Evolutionary conservation across 176 grass and related monocot genomes (phyloP).

Genomic region (Eragrostis nindensis): DNA sequence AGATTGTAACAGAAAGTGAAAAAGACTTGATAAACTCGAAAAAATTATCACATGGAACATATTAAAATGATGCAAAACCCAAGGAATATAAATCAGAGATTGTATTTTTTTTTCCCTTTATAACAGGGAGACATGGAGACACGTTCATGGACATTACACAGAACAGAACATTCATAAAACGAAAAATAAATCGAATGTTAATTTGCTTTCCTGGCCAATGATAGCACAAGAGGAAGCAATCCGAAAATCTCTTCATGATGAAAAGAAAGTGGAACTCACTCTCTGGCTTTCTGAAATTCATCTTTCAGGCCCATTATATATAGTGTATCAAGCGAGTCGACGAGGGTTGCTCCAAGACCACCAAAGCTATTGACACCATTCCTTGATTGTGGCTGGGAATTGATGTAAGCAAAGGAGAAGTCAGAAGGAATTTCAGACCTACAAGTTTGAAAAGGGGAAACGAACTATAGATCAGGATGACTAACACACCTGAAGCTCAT

Average conservation of each 20-base stretch:
- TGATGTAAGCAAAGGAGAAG: constrained; percentile 24
- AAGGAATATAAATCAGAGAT: constrained; percentile 26
- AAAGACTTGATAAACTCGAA: constrained; percentile 13
- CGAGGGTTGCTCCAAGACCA: constrained; percentile 93
- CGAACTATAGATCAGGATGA: constrained; percentile 34
- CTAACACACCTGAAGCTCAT: constrained; percentile 91
- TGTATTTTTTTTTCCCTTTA: not conserved
- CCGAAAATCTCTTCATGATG: not conserved
- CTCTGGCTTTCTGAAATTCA: constrained; percentile 95
- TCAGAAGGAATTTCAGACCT: constrained; percentile 16
- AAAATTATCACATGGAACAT: constrained; percentile 13
- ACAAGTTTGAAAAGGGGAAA: constrained; percentile 34
- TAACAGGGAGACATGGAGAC: not conserved
- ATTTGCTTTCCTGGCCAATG: not conserved
- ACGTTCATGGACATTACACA: constrained; percentile 17
- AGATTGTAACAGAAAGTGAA: not conserved
- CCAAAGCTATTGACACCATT: constrained; percentile 95
- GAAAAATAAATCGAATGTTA: constrained; percentile 12
- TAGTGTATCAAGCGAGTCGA: constrained; percentile 92
- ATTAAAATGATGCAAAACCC: constrained; percentile 24
- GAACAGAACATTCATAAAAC: constrained; percentile 28
- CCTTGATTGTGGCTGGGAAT: constrained; percentile 88
- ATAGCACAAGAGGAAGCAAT: constrained; percentile 27
- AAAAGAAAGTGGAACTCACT: constrained; percentile 71
- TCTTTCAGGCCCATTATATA: constrained; percentile 98